Base-by-base conservation (phyloP, 495 filamentous ascomycete genomes). In the Articulospora tetracladia region DNA sequence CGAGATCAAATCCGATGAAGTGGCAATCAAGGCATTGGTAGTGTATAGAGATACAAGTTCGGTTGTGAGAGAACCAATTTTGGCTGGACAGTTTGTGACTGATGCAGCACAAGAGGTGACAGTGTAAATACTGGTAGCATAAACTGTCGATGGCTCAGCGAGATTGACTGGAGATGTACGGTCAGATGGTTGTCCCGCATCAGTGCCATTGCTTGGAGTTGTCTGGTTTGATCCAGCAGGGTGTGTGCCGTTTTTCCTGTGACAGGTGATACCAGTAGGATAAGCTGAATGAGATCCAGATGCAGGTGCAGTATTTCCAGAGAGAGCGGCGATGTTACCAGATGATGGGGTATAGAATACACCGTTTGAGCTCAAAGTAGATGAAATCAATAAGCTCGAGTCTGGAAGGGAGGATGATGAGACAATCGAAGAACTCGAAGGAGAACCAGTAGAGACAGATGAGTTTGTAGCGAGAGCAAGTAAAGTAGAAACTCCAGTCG, bases 1-100 rank as follows among this genome's bases (percentile, higher is more conserved):
- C 15, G 39, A 44, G 39, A n/a, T 44, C 17, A 17, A 12, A n/a
- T 8, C n/a, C 3, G 39, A 44, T 44, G 39, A 3, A 7, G 15
- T 17, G 3, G 4, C 39, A 44, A 19, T 44, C 39, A 44, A 12
- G 15, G 39, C 3, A 19, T 44, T 39, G 15, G 76, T 79, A 6
- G 75, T 77, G 30, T 70, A 73, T 19, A 71, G 44, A 15, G 73
- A 67, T 25, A 78, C 60, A 8, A 66, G 72, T 53, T 74, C 67
- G 48, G 76, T 78, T 13, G 69, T 68, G 17, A 78, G 70, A 2
- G 26, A 44, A 30, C 75, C 73, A 10, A 55, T 2, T 70, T 82
- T 36, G 68, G 77, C 47, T 50, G 62, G 58, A 54, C 58, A 63
- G 55, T 58, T 34, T 2, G 60, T 63, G 3, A 63, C 48, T 12